phyloP scores from a whole-genome alignment of 2,329 filamentous ascomycete genomes.

The Chaetomiaceae sp. region DNA sequence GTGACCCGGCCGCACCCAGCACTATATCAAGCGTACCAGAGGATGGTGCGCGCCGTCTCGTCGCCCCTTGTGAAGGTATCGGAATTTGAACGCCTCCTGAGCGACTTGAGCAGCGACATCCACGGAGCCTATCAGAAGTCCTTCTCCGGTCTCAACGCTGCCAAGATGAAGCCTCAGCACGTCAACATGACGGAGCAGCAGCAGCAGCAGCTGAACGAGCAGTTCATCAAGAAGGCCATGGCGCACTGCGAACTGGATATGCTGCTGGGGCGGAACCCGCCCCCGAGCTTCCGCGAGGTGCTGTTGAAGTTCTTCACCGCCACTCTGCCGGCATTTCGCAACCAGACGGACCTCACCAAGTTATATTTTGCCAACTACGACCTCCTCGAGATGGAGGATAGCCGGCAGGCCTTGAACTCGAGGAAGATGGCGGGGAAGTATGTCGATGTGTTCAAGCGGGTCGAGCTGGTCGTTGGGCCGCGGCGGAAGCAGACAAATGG shows the following conservation, averaged over 20 bases:
- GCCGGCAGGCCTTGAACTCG: constrained; percentile 43
- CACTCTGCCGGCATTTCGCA: constrained; percentile 55
- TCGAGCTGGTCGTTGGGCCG: constrained; percentile 44
- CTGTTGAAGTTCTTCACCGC: constrained; percentile 62
- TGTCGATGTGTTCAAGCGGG: constrained; percentile 56
- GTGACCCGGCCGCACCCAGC: constrained; percentile 44
- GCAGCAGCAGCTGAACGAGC: constrained; percentile 38
- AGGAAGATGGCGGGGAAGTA: constrained; percentile 37
- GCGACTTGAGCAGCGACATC: constrained; percentile 44
- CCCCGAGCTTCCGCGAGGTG: constrained; percentile 48
- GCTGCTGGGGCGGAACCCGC: constrained; percentile 46
- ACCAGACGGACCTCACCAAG: constrained; percentile 58
- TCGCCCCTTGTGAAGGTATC: constrained; percentile 53
- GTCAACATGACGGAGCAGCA: constrained; percentile 27
- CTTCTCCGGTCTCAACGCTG: constrained; percentile 40
- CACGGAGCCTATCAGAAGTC: constrained; percentile 46
- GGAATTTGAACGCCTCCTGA: constrained; percentile 60
- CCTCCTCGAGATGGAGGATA: constrained; percentile 62
- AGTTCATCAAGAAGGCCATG: constrained; percentile 43
- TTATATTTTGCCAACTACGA: constrained; percentile 71
- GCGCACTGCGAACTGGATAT: constrained; percentile 48
- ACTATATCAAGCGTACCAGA: constrained; percentile 54
- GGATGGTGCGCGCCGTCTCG: constrained; percentile 49
- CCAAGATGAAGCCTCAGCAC: constrained; percentile 39
- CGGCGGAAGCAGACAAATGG: background rate